phyloP scores from a whole-genome alignment of 495 filamentous ascomycete genomes.

The Penicillium diatomitis region DNA sequence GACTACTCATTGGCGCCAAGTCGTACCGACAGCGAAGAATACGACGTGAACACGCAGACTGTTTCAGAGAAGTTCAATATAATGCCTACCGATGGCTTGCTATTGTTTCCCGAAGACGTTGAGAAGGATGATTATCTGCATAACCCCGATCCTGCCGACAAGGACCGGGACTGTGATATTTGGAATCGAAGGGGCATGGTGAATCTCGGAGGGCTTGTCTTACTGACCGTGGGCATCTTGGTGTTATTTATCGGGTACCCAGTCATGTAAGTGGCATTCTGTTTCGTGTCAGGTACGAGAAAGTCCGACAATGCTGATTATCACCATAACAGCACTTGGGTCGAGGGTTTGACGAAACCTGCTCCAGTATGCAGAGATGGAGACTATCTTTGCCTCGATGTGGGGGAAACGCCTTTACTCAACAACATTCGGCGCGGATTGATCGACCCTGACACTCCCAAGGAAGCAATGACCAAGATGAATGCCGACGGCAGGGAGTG shows the following conservation, averaged over 20 bases:
- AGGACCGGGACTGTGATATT: constrained; percentile 58
- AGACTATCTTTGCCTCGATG: constrained; percentile 49
- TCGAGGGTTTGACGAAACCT: constrained; percentile 26
- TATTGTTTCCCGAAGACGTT: constrained; percentile 67
- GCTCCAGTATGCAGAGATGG: constrained; percentile 25
- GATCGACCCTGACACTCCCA: constrained; percentile 66
- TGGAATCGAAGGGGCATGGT: constrained; percentile 56
- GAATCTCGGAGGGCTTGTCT: constrained; percentile 56
- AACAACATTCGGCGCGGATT: constrained; percentile 51
- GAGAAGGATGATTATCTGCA: constrained; percentile 74
- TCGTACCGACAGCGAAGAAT: constrained; percentile 53
- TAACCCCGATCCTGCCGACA: constrained; percentile 58
- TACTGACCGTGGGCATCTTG: constrained; percentile 56
- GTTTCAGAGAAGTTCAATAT: constrained; percentile 75
- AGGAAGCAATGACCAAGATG: constrained; percentile 47
- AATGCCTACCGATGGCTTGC: constrained; percentile 57
- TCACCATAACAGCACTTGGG: constrained; percentile 43
- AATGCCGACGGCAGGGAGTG: constrained; percentile 49
- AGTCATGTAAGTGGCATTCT: constrained; percentile 47
- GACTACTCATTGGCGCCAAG: constrained; percentile 51
- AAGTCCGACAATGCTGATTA: constrained; percentile 5
- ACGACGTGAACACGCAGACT: constrained; percentile 64
- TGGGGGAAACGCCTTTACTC: constrained; percentile 46
- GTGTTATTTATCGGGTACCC: constrained; percentile 67
- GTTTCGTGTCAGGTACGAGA: neutral